These are phyloP conservation scores for Aspergillus incahuasiensis DNA, from an alignment of 495 filamentous ascomycete genomes.

Conservation along the genomic window DNA sequence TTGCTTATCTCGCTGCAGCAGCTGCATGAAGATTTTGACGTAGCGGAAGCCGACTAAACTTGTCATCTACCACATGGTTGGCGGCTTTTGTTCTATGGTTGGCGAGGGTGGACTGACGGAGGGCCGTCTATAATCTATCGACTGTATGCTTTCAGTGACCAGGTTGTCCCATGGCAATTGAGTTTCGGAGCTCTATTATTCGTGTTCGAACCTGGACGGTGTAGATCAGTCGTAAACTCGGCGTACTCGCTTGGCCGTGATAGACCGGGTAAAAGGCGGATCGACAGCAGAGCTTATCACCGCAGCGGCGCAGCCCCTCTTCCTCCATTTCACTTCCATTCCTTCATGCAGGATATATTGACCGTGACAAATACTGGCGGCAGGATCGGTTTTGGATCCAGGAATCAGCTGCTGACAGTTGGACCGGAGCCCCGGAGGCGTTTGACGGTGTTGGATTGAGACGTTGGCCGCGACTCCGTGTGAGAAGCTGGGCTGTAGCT, in stretches of 20 bases:
- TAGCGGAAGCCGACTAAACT: not conserved
- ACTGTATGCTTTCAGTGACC: not conserved
- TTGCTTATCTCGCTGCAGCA: not conserved
- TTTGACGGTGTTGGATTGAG: not conserved
- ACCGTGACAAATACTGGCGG: conserved; percentile 4
- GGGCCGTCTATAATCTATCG: not conserved
- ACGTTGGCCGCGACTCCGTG: no score
- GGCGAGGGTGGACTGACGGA: not conserved
- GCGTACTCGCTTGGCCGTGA: not conserved
- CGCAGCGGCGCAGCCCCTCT: not conserved
- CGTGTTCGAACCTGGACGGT: no score
- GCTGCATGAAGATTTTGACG: not conserved
- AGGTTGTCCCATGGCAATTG: not conserved
- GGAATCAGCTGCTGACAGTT: not conserved
- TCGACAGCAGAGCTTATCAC: not conserved
- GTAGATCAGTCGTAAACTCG: not conserved
- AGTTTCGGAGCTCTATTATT: not conserved
- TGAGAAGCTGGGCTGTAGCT: not conserved
- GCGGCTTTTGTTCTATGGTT: not conserved
- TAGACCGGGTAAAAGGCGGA: conserved; percentile 1
- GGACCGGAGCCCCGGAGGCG: not conserved
- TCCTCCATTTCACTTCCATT: not conserved
- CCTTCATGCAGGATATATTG: not conserved
- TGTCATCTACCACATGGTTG: not conserved
- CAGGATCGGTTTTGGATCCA: not conserved